phyloP scores from a whole-genome alignment of 768 basidiomycete genomes.

The Naganishia friedmannii region DNA sequence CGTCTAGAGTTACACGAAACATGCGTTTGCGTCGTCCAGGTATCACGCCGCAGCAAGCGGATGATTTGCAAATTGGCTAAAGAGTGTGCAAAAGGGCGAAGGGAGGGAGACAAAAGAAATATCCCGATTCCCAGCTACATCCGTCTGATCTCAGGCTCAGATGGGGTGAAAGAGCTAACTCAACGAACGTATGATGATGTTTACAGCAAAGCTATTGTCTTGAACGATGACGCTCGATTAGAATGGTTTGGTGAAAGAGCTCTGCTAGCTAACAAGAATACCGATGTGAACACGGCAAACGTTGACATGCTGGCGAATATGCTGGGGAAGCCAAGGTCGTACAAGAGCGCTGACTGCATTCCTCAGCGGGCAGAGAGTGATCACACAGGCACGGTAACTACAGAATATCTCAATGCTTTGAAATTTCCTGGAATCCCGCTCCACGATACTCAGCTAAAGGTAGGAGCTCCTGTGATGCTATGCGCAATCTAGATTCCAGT shows the following conservation, averaged over 20 bases:
- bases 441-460: conserved; percentile 49
- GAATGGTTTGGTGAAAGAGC: conserved; percentile 3
- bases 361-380: conserved; percentile 3
- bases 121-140: conserved; percentile 49
- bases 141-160: background rate
- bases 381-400: background rate
- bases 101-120: conserved; percentile 35
- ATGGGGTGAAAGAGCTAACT: too few species aligned
- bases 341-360: conserved; percentile 10
- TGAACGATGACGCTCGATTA: background rate
- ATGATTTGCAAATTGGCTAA: conserved; percentile 54
- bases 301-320: background rate
- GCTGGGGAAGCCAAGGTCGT: background rate
- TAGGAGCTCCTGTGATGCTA: conserved; percentile 53
- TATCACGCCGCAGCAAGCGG: conserved; percentile 36
- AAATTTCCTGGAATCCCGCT: conserved; percentile 54
- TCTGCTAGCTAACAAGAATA: background rate
- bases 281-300: conserved; percentile 1
- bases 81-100: conserved; percentile 53
- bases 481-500: conserved; percentile 55
- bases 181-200: background rate
- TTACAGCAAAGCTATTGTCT: background rate
- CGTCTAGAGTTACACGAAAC: conserved; percentile 54
- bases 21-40: conserved; percentile 51
- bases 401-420: conserved; percentile 55